A percentile compares a stretch with the other conserved stretches of the same genome.
Evolutionary conservation across 805 yeast species (phyloP).

Genomic region (Monosporozyma aerobia): DNA sequence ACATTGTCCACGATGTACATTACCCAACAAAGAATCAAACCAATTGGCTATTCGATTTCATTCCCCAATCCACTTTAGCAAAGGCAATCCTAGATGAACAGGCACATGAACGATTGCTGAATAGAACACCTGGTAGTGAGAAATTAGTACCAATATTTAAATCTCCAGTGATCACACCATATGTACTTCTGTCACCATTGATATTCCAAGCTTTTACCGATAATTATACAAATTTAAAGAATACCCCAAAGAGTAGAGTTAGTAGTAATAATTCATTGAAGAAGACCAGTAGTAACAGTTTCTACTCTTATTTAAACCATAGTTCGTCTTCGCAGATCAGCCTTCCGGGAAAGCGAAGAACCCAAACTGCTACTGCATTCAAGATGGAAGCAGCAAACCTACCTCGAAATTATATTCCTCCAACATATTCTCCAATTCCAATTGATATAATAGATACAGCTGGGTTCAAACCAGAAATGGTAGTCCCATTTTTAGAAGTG

Average conservation of each 20-base stretch:
- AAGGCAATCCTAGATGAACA: constrained; percentile 40
- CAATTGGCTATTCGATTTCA: constrained; percentile 48
- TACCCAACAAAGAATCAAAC: constrained; percentile 63
- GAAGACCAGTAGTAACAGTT: constrained; percentile 1
- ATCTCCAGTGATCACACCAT: constrained; percentile 25
- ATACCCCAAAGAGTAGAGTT: constrained; percentile 11
- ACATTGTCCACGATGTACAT: constrained; percentile 53
- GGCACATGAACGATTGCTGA: constrained; percentile 34
- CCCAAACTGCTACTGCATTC: not conserved
- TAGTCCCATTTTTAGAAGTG: constrained; percentile 69
- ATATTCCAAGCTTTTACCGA: constrained; percentile 30
- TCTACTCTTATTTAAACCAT: not conserved
- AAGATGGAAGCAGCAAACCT: constrained; percentile 3
- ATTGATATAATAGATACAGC: constrained; percentile 71
- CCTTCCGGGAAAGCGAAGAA: not conserved
- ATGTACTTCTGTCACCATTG: constrained; percentile 31
- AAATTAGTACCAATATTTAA: constrained; percentile 23
- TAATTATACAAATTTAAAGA: constrained; percentile 16
- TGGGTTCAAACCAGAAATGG: constrained; percentile 52
- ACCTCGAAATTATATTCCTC: constrained; percentile 35
- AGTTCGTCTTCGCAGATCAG: not conserved
- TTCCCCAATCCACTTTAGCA: constrained; percentile 34
- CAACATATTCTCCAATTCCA: constrained; percentile 48
- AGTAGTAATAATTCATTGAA: constrained; percentile 6
- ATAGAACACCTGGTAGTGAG: constrained; percentile 26